Base-by-base conservation (phyloP, 805 yeast genomes). In the Dipodascus albidus region DNA sequence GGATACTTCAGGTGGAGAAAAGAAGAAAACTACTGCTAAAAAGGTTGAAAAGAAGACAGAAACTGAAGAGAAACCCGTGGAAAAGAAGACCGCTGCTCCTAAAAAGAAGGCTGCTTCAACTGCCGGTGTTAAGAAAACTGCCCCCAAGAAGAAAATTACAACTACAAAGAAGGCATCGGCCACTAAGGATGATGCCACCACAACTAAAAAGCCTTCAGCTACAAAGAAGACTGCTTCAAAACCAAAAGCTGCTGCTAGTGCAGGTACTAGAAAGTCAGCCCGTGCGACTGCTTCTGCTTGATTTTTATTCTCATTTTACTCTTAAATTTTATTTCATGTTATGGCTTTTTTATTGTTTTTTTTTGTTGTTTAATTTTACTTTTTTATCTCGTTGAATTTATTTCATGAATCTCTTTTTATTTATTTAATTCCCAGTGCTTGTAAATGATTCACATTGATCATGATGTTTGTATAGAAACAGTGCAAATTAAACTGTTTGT, bases 11-110 rank as follows among this genome's bases (percentile, higher is more conserved):
- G 11, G 33, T 27, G 63, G 63, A 21, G 67, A 67, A 48, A 72
- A 71, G 64, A 67, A 63, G 57, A 60, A 71, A 9, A 67, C 67
- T 35, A 56, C 65, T 17, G 58, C 65, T 23, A 67, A 62, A 57
- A 66, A 66, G 57, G 62, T 64, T 50, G 58, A 64, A 17, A 61
- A 60, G 55, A 64, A 67, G 56, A 62, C 61, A 44, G 62, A 64
- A 20, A 54, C 64, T 41, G 51, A 22, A 52, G 62, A 56, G 50
- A 61, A 57, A 54, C 47, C 35, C 61, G 54, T 53, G 11, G 42
- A 24, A 22, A 50, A 50, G 52, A 48, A 58, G 11, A 19, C 57
- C 17, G 54, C 60, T 38, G 59, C 59, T 53, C 52, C 55, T 31
- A 60, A 60, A 31, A 68, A 65, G 61, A 67, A 66, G 57, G 59